Conservation (phyloP, 257 asterid species). For the Avicennia marina region DNA sequence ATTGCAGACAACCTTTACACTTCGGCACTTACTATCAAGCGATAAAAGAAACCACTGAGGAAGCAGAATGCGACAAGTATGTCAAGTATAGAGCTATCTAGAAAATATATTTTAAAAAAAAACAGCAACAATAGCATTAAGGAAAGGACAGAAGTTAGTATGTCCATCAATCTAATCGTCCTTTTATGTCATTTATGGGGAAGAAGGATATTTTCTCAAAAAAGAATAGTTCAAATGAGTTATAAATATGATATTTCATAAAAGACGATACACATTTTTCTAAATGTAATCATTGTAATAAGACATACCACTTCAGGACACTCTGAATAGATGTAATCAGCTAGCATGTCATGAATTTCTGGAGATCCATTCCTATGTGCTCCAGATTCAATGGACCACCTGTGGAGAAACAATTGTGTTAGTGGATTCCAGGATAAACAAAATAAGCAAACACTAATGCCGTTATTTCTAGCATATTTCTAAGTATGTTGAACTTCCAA, state of each 20-base stretch:
- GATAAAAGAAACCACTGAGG: neutral
- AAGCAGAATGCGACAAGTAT: constrained; percentile 3
- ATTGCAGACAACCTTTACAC: neutral
- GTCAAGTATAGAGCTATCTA: no score
- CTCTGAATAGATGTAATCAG: constrained; percentile 79
- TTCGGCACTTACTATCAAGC: neutral
- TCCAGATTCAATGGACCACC: constrained; percentile 96
- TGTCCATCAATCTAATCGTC: no score
- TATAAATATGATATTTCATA: no score
- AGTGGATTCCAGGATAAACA: constrained; percentile 6
- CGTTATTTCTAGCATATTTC: neutral
- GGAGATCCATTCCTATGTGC: constrained; percentile 72
- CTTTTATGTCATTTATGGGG: no score
- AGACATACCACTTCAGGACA: constrained; percentile 84
- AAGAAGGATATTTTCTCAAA: no score
- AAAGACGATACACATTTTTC: neutral
- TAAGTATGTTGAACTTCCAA: neutral
- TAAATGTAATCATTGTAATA: constrained; percentile 6
- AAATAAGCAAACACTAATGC: neutral
- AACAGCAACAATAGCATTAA: neutral
- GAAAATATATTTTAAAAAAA: neutral
- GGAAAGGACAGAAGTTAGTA: constrained; percentile 1
- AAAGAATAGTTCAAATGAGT: no score
- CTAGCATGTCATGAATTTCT: constrained; percentile 91
- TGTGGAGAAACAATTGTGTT: constrained; percentile 21